Percentiles rank a stretch among this genome's conserved stretches.
Evolutionary conservation across 768 basidiomycete species (phyloP).

Genomic region (Crepidotus variabilis): DNA sequence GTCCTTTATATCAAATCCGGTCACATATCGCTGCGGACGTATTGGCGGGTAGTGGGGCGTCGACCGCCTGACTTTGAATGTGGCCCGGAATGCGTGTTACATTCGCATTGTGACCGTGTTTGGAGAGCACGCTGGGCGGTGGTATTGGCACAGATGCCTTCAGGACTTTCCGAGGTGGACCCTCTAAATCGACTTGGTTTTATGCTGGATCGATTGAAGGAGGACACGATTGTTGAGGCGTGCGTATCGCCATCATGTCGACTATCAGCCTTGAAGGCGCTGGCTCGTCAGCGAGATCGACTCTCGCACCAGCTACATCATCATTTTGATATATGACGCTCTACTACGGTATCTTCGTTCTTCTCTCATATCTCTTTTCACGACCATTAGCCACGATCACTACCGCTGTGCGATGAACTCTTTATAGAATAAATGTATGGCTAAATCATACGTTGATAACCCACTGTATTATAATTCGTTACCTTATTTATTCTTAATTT

Average conservation of each 20-base stretch:
- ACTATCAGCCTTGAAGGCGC: slow-evolving; percentile 27
- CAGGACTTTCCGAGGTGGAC: slow-evolving; percentile 23
- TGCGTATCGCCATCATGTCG: slow-evolving; percentile 34
- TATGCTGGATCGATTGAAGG: slow-evolving; percentile 26
- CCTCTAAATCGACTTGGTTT: slow-evolving; percentile 29
- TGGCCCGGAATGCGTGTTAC: slow-evolving; percentile 29
- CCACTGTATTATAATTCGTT: not conserved
- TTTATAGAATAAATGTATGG: not conserved
- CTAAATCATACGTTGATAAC: not conserved
- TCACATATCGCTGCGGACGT: slow-evolving; percentile 17
- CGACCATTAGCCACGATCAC: not conserved
- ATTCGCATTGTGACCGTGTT: slow-evolving; percentile 31
- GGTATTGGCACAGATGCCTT: slow-evolving; percentile 17
- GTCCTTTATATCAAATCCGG: slow-evolving; percentile 14
- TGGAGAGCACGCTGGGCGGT: slow-evolving; percentile 33
- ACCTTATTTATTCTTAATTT: not conserved
- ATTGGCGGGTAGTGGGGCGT: slow-evolving; percentile 8
- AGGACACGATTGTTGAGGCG: slow-evolving; percentile 24
- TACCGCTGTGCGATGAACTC: not conserved
- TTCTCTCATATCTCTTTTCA: not conserved
- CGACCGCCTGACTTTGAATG: slow-evolving; percentile 25
- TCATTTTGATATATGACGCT: slow-evolving; percentile 31
- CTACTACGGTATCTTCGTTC: not conserved
- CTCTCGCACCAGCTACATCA: slow-evolving; percentile 31
- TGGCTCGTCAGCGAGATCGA: slow-evolving; percentile 25